Evolutionary conservation across 352 stramenopile genomes (phyloP).

Genomic region (Plasmopara viticola): DNA sequence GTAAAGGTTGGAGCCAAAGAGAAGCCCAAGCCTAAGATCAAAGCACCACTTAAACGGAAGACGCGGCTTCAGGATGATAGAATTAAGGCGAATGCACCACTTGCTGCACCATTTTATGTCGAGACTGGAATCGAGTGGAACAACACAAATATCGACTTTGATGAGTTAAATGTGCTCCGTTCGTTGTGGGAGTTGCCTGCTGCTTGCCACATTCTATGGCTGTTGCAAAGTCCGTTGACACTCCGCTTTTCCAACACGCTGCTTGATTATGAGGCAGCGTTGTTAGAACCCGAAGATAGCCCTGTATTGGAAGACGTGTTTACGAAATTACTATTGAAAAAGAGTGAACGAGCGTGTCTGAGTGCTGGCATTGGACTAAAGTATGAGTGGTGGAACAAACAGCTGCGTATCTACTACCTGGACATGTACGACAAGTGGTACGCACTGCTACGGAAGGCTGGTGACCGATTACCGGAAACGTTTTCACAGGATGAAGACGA

Average conservation of each 20-base stretch:
- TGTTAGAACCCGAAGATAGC: constrained; percentile 67
- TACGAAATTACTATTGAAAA: constrained; percentile 79
- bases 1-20: constrained; percentile 19
- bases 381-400: constrained; percentile 87
- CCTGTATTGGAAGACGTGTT: constrained; percentile 78
- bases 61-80: constrained; percentile 48
- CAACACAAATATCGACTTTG: constrained; percentile 63
- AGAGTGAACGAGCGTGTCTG: constrained; percentile 75
- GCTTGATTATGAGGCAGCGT: constrained; percentile 75
- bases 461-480: constrained; percentile 53
- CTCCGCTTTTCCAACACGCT: constrained; percentile 72
- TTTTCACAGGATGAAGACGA: constrained; percentile 68
- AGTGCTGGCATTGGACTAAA: constrained; percentile 70
- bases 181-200: constrained; percentile 71
- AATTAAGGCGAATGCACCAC: constrained; percentile 45
- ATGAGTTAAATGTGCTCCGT: constrained; percentile 55
- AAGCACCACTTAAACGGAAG: constrained; percentile 51
- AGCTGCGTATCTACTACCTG: constrained; percentile 77
- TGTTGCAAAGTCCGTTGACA: constrained; percentile 73
- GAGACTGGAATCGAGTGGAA: constrained; percentile 69
- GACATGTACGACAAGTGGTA: constrained; percentile 81
- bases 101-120: constrained; percentile 57
- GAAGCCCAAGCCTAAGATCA: constrained; percentile 22
- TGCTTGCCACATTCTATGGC: constrained; percentile 77
- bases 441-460: constrained; percentile 62